A percentile compares a stretch with the other conserved stretches of the same genome.
These are phyloP conservation scores for Xylaria multiplex DNA, from an alignment of 2,329 filamentous ascomycete species.

Conservation along the genomic window DNA sequence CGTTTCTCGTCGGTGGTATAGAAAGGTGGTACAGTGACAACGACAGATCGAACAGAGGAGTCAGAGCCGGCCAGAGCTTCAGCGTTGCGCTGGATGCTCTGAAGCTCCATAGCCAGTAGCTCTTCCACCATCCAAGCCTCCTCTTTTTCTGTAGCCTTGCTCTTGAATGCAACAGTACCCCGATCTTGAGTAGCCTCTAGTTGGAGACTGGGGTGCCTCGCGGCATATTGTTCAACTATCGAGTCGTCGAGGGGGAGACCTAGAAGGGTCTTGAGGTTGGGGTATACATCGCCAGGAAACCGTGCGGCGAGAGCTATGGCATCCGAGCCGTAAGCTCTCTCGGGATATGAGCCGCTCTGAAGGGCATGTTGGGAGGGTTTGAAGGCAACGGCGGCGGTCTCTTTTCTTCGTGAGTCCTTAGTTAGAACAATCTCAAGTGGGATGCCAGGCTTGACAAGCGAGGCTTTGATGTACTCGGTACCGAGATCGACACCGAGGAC, in stretches of 20 bases:
- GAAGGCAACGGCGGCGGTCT: conserved; percentile 89
- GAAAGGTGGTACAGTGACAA: conserved; percentile 90
- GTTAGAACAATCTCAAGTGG: conserved; percentile 97
- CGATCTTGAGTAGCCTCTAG: conserved; percentile 68
- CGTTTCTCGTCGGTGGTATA: conserved; percentile 92
- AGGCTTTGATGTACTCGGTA: conserved; percentile 96
- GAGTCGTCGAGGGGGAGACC: conserved; percentile 73
- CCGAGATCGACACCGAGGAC: conserved; percentile 94
- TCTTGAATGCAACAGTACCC: conserved; percentile 84
- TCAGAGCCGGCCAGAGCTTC: conserved; percentile 82
- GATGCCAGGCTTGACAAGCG: conserved; percentile 94
- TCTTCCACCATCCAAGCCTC: conserved; percentile 86
- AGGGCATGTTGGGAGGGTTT: conserved; percentile 79
- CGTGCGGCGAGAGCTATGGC: conserved; percentile 86
- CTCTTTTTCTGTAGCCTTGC: conserved; percentile 68
- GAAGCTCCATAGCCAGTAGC: conserved; percentile 93
- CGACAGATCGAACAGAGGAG: conserved; percentile 78
- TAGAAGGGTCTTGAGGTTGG: conserved; percentile 91
- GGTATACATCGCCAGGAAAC: conserved; percentile 93
- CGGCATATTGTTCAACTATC: conserved; percentile 74
- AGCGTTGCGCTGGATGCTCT: conserved; percentile 89
- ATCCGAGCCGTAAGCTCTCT: conserved; percentile 91
- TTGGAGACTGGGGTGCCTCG: conserved; percentile 81
- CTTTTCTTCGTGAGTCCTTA: conserved; percentile 97
- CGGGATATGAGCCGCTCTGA: conserved; percentile 76